Base-by-base conservation (phyloP, 2,329 filamentous ascomycete species). In the Fusarium humuli region DNA sequence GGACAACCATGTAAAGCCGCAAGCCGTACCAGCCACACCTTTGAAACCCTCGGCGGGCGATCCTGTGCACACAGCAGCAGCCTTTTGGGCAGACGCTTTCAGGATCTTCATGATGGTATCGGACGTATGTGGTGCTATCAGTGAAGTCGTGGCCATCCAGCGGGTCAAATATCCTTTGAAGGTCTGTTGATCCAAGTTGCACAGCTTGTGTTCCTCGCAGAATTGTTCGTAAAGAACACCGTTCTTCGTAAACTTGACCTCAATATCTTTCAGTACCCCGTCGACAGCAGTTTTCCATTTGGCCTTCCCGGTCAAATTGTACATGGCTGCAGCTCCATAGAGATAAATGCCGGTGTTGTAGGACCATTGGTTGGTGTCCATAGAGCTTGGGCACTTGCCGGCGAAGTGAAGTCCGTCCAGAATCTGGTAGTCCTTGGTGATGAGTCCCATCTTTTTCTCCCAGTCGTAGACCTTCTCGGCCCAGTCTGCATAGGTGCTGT, bases 81-180 rank as follows among this genome's bases (percentile, higher is more conserved):
- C 89, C 0, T 85, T 86, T 14, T 74, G 64, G 1, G 87, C 89
- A 27, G 81, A 84, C 18, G 80, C 77, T 34, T 79, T 75, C 37
- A 91, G 77, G 20, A 88, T 79, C 7, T 83, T 81, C 74, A 82
- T 81, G 66, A 91, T 85, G 6, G 79, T 48, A 11, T 83, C 78
- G 65, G 79, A 81, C 2, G 84, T 87, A 67, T 84, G 82, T 1
- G 88, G 86, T 2, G 85, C 87, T 73, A 90, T 77, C 75, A 87
- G 84, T 11, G 84, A 79, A 2, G 87, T 85, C 14, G 81, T 81
- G 1, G 87, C 84, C 76, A 91, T 80, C 88, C 90, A 94, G 44
- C 92, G 89, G 23, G 88, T 80, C n/a, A 93, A 82, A 78, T 93
- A 94, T 11, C 90, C 91, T 81, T 94, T 94, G 88, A 94, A 94